These are phyloP conservation scores for Lablab purpureus DNA, from an alignment of 306 rosid genomes.

Conservation along the genomic window DNA sequence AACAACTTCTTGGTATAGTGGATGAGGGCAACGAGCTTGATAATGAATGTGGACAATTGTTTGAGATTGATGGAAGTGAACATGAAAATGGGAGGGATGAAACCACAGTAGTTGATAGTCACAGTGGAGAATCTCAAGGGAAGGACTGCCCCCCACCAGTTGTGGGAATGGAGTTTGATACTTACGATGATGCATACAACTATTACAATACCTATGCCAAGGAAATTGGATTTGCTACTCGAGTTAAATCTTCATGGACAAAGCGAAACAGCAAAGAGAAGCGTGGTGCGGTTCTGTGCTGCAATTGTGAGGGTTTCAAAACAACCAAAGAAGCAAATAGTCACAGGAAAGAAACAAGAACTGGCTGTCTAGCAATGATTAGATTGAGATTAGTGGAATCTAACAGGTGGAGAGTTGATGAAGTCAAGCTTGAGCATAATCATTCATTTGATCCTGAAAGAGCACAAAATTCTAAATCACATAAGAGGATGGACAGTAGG, in stretches of 20 bases:
- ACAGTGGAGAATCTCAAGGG: conserved; percentile 58
- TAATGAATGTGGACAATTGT: conserved; percentile 70
- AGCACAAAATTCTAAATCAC: conserved; percentile 96
- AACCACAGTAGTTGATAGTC: conserved; percentile 57
- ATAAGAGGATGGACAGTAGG: conserved; percentile 80
- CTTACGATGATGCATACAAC: conserved; percentile 94
- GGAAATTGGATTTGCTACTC: conserved; percentile 89
- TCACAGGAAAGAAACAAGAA: conserved; percentile 92
- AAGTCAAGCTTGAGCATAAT: conserved; percentile 93
- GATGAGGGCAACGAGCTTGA: conserved; percentile 67
- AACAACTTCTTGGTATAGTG: conserved; percentile 68
- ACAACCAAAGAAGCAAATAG: conserved; percentile 82
- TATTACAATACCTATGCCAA: conserved; percentile 85
- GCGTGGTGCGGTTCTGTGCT: conserved; percentile 97
- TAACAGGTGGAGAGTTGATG: conserved; percentile 95
- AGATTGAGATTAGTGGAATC: conserved; percentile 94
- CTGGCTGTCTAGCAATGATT: conserved; percentile 94
- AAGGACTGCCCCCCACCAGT: conserved; percentile 70
- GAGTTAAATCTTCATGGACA: conserved; percentile 97
- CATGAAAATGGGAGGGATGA: conserved; percentile 67
- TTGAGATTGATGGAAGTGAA: conserved; percentile 63
- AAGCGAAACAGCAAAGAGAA: conserved; percentile 98
- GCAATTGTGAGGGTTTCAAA: conserved; percentile 95
- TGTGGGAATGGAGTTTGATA: conserved; percentile 86
- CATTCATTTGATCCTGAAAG: conserved; percentile 96